Evolutionary conservation across 2,329 filamentous ascomycete genomes (phyloP), one percentile per base, ranked within the genome.

Genomic region (Fusarium zealandicum): DNA sequence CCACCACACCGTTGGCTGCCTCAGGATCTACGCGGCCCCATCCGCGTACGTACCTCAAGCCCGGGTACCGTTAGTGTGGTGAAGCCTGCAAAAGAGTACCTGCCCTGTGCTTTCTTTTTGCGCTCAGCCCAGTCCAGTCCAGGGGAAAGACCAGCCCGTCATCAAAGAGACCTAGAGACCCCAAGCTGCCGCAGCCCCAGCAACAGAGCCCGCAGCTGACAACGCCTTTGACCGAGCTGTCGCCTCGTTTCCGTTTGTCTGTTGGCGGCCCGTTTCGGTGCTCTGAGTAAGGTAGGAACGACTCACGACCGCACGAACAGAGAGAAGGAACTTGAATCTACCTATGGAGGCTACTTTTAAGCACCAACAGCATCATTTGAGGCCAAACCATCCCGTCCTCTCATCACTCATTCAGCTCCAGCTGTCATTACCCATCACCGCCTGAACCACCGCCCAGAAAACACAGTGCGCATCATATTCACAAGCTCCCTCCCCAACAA

Each of bases 1-100:
- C 55, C 45, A 48, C 55, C 45, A 61, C 54, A 48, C 60, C 47
- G 54, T 64, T 68, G 57, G 66, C 42, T 68, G 65, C 66, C 66
- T 68, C 66, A 67, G 64, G 65, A 66, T 46, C 39, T 53, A 25
- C 22, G 9, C 8, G 22, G 7, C 5, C 22, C 22, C 22, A 8
- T 25, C 61, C 59, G 45, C 49, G 61, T 55, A 25, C 22, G 6
- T 25, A 6, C 22, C 22, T 25, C 18, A 10, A 17, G 36, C 33
- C 14, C 13, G 62, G 18, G 65, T 68, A 68, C 43, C 35, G 4
- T 43, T 53, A 49, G 14, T 16, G 46, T 51, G 42, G 44, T 39
- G 25, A 30, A 16, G 12, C 39, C 28, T n/a, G 61, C 51, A 42
- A 51, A 62, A 65, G 49, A 44, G 51, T 68, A 67, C 65, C 18